Evolutionary conservation across 257 asterid species (phyloP), one percentile per base, ranked within the genome.

Genomic region (Schizonepeta tenuifolia): DNA sequence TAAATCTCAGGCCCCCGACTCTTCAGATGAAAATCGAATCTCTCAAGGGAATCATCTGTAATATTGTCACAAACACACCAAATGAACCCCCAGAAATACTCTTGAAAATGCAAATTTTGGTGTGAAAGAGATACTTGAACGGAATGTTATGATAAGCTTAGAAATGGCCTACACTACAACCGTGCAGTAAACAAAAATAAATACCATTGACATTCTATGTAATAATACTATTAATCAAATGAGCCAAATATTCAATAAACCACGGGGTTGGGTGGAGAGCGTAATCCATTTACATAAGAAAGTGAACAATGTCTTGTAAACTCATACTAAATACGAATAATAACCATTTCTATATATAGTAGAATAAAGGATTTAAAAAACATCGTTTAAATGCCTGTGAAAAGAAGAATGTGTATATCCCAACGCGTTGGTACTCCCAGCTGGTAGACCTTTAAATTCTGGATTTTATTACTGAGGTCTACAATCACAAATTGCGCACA

Each of bases 41-140:
- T 26, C 86, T 7, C 98, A 91, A 83, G 99, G 97, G 70, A 77
- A 86, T n/a, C n/a, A n/a, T n/a, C n/a, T n/a, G n/a, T n/a, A n/a
- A 65, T 61, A 51, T 49, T 86, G 86, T 84, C 80, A 83, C 82
- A 78, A 76, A 72, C 31, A 69, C 82, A 70, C 41, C 54, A 71
- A 56, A 70, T 38, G 35, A 63, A 31, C 43, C n/a, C n/a, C n/a
- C 43, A 62, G 41, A 73, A 74, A 66, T 65, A 33, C 35, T 26
- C 40, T 20, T 41, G 71, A 79, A 65, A 71, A 21, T 53, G 54
- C 60, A 47, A 6, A 35, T 38, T 7, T 46, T 4, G 5, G 51
- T 44, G 18, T 44, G 72, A 79, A 70, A 72, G n/a, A 33, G 35
- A 56, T 47, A 51, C 57, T 17, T 50, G 26, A 17, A 50, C 18